Conservation (phyloP, 75 land plant genomes). For the Picea glauca region DNA sequence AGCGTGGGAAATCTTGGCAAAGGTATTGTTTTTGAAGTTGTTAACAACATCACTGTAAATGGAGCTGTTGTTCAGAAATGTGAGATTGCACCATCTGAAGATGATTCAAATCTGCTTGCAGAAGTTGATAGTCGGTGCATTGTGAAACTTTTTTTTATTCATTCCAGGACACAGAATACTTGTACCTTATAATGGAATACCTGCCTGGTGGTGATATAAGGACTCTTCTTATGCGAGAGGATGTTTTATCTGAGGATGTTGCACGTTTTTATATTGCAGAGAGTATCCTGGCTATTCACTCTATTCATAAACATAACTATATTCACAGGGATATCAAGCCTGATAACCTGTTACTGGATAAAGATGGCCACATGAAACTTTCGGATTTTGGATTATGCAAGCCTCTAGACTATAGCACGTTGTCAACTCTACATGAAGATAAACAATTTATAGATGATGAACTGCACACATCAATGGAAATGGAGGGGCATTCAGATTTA, state of each 20-base stretch:
- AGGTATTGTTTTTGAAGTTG: too few species aligned
- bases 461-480: conserved; percentile 17
- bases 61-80: too few species aligned
- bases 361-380: conserved; percentile 93
- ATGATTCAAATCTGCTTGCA: conserved; percentile 82
- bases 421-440: conserved; percentile 60
- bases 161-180: conserved; percentile 81
- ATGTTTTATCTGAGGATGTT: conserved; percentile 75
- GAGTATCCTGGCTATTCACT: conserved; percentile 80
- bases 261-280: conserved; percentile 89
- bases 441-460: conserved; percentile 41
- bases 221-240: conserved; percentile 88
- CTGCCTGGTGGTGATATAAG: conserved; percentile 94
- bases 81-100: too few species aligned
- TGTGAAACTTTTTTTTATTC: conserved; percentile 78
- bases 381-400: conserved; percentile 99
- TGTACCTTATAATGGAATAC: conserved; percentile 98
- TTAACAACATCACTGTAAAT: too few species aligned
- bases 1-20: too few species aligned
- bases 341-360: conserved; percentile 90
- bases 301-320: conserved; percentile 87
- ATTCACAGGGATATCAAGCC: conserved; percentile 98
- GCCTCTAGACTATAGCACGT: conserved; percentile 67
- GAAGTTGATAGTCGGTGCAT: conserved; percentile 93
- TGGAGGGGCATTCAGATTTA: conserved; percentile 16